Base-by-base conservation (phyloP, 257 asterid genomes). In the Solanum chiquidenum region DNA sequence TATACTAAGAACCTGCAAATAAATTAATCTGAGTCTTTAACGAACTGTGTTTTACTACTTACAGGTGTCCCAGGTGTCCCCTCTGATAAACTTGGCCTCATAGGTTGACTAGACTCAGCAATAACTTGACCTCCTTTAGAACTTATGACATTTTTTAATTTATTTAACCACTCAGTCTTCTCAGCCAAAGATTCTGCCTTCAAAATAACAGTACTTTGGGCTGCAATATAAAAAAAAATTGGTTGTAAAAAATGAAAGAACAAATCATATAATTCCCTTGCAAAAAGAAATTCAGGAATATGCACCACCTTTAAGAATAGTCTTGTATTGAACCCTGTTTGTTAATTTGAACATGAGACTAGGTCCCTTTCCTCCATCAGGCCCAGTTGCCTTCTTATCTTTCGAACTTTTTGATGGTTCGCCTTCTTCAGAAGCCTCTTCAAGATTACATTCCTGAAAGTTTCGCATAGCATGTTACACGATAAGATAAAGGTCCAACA, bases 11-110 rank as follows among this genome's bases (percentile, higher is more conserved):
- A 46, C 18, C 68, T 16, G 85, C 68, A 46, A 46, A 80, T 46
- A 31, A 18, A 44, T 29, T 7, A 42, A 29, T 86, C 38, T 9
- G 85, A 46, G 27, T 46, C 73, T 72, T 66, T 68, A 84, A 85
- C 46, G 46, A 72, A 44, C 42, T 7, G 52, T 33, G 23, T n/a
- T 23, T 86, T 87, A 88, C 74, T 82, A 92, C 94, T 93, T 92
- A 96, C 98, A 91, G 93, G 98, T 85, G 98, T 94, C 83, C 99
- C 98, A 91, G 93, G 98, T 85, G 98, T 94, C 77, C 99, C 99
- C 68, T 96, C 99, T 52, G 99, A 96, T 55, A 90, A 93, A 88
- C 95, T 93, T 73, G 94, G 98, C 85, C 97, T 93, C 90, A 95
- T 89, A 20, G 96, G 83, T 87, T 90, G 93, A 49, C 92, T 93